Evolutionary conservation across 2,329 filamentous ascomycete species (phyloP).

Genomic region (Alternaria sp.): DNA sequence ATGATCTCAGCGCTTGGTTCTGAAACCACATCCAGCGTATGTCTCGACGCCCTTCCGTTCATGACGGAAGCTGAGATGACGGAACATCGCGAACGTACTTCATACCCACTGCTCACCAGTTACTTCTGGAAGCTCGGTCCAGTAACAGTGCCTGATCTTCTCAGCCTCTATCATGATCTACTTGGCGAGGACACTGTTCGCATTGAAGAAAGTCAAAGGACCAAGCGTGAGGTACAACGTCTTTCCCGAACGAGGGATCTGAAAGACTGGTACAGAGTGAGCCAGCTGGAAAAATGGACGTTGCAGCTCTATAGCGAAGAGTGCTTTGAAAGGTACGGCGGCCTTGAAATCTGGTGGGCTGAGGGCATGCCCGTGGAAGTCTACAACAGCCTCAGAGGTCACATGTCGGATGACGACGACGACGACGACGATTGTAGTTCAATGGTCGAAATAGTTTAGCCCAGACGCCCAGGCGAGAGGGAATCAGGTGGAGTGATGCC

Average conservation of each 20-base stretch:
- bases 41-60: conserved; percentile 13
- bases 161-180: conserved; percentile 16
- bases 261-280: conserved; percentile 17
- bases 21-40: conserved; percentile 3
- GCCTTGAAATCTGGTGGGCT: conserved; percentile 32
- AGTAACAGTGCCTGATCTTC: neutral
- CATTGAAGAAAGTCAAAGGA: conserved; percentile 5
- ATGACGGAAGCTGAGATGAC: conserved; percentile 11
- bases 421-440: neutral
- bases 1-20: conserved; percentile 13
- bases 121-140: neutral
- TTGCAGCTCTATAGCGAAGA: conserved; percentile 39
- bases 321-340: conserved; percentile 35
- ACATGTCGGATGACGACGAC: conserved; percentile 16
- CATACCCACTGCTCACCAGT: conserved; percentile 11
- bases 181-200: conserved; percentile 14
- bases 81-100: conserved; percentile 19
- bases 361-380: conserved; percentile 34
- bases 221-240: conserved; percentile 12
- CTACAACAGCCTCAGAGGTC: conserved; percentile 31
- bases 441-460: neutral
- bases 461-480: neutral
- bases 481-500: neutral
- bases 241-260: conserved; percentile 9
- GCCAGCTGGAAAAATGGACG: conserved; percentile 31